These are phyloP conservation scores for Canavalia gladiata DNA, from an alignment of 306 rosid genomes.

Conservation along the genomic window DNA sequence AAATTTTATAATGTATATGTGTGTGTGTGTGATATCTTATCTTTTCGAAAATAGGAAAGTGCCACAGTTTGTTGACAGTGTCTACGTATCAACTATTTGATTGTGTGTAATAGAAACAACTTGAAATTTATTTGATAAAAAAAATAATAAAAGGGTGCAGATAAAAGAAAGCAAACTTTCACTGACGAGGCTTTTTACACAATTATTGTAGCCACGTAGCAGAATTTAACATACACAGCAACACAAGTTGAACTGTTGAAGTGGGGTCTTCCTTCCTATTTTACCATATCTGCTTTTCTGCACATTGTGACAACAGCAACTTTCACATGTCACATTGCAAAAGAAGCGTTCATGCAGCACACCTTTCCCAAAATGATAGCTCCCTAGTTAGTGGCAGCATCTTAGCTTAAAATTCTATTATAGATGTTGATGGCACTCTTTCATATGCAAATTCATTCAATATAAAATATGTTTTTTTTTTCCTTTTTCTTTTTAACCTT, in stretches of 20 bases:
- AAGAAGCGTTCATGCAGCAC: constrained; percentile 32
- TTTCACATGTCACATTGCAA: constrained; percentile 41
- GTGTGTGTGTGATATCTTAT: constrained; percentile 30
- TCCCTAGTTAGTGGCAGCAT: constrained; percentile 45
- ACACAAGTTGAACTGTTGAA: background rate
- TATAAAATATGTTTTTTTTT: background rate
- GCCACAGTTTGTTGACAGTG: constrained; percentile 3
- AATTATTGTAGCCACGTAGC: constrained; percentile 32
- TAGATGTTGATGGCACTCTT: constrained; percentile 38
- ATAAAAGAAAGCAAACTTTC: constrained; percentile 15
- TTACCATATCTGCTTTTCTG: constrained; percentile 2
- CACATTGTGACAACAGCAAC: constrained; percentile 30
- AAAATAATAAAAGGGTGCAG: too few species aligned
- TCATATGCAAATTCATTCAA: constrained; percentile 26
- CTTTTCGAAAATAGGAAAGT: constrained; percentile 24
- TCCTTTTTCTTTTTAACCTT: background rate
- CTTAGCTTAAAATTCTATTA: constrained; percentile 35
- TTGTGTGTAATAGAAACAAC: background rate
- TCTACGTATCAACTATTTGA: background rate
- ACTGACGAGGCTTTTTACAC: constrained; percentile 1
- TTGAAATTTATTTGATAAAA: background rate
- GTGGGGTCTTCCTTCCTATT: constrained; percentile 35
- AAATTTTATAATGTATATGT: background rate
- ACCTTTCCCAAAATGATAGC: constrained; percentile 33
- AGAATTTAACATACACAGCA: background rate